Conservation (phyloP, 2,329 filamentous ascomycete species). For the Calonectria pseudoturangicola region DNA sequence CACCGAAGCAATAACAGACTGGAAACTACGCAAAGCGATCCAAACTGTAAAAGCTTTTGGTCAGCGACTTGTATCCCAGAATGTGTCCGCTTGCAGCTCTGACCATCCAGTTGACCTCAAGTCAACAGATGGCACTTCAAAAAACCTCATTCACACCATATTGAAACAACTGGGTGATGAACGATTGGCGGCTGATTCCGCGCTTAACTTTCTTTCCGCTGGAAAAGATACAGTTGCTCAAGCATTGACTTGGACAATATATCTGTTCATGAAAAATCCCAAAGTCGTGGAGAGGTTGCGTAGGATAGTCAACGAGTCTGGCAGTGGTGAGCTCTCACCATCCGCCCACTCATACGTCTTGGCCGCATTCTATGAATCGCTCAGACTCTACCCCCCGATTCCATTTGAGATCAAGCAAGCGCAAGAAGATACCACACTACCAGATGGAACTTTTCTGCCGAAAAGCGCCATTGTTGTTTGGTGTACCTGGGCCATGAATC, state of each 20-base stretch:
- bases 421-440: constrained; percentile 70
- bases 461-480: constrained; percentile 74
- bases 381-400: constrained; percentile 78
- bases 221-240: constrained; percentile 80
- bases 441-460: constrained; percentile 77
- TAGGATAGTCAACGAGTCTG: not conserved
- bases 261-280: constrained; percentile 74
- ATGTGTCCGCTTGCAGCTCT: constrained; percentile 61
- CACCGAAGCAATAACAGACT: constrained; percentile 72
- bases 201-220: constrained; percentile 79
- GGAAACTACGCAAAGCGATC: constrained; percentile 69
- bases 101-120: not conserved
- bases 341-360: constrained; percentile 71
- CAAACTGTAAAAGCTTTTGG: constrained; percentile 73
- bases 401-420: constrained; percentile 80
- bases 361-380: constrained; percentile 77
- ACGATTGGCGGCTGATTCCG: constrained; percentile 76
- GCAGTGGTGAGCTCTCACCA: constrained; percentile 59
- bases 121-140: constrained; percentile 61
- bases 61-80: constrained; percentile 73
- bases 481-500: constrained; percentile 79
- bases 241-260: constrained; percentile 78
- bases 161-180: constrained; percentile 74
- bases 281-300: constrained; percentile 53
- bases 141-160: constrained; percentile 76